These are phyloP conservation scores for Apophysomyces ossiformis DNA, from an alignment of 371 early-diverging fungal species.

Conservation along the genomic window DNA sequence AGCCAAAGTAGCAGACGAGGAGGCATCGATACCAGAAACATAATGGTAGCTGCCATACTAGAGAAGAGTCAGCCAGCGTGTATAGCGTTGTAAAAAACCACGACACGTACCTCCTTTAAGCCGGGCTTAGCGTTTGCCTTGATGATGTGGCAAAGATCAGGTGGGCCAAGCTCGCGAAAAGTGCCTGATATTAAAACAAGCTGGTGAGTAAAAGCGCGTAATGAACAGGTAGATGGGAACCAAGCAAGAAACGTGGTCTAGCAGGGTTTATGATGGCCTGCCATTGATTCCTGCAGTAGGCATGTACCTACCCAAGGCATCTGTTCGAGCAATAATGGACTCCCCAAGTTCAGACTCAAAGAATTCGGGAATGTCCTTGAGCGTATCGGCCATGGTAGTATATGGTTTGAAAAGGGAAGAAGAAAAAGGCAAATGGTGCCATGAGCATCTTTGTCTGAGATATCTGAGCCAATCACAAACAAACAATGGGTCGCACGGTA, in stretches of 20 bases:
- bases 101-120: conserved; percentile 72
- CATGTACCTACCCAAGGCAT: conserved; percentile 78
- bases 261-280: background rate
- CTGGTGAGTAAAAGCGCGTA: background rate
- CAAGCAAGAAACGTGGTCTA: background rate
- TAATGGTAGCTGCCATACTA: conserved; percentile 79
- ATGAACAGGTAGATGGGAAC: conserved; percentile 4
- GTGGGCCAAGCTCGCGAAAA: conserved; percentile 94
- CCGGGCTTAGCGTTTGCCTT: conserved; percentile 85
- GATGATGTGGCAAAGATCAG: conserved; percentile 94
- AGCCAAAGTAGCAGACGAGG: conserved; percentile 93
- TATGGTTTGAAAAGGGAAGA: conserved; percentile 6
- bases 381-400: conserved; percentile 53
- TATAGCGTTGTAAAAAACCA: background rate
- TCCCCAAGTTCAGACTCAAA: conserved; percentile 92
- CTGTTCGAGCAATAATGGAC: conserved; percentile 83
- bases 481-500: background rate
- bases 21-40: conserved; percentile 91
- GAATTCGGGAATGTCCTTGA: conserved; percentile 89
- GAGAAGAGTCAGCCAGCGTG: background rate
- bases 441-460: background rate
- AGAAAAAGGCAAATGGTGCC: conserved; percentile 14
- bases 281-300: conserved; percentile 3
- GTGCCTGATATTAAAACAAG: conserved; percentile 54
- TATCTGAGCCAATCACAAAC: background rate